Evolutionary conservation across 352 stramenopile genomes (phyloP).

Genomic region (Globisporangium parvum): DNA sequence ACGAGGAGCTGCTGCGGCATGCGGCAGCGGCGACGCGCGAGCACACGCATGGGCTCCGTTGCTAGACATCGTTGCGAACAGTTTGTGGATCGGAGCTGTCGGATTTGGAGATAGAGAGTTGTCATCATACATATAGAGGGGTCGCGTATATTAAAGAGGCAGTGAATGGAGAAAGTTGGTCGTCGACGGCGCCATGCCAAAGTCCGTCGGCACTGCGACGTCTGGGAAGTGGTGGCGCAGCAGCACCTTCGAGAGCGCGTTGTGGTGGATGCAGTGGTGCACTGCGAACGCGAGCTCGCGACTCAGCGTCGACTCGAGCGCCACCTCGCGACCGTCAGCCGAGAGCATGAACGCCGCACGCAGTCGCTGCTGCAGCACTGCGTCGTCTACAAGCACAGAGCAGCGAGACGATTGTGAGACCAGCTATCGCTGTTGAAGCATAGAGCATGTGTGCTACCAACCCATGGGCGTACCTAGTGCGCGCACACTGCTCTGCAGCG

Average conservation of each 20-base stretch:
- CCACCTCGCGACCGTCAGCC: slow-evolving; percentile 56
- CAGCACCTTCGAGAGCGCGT: slow-evolving; percentile 72
- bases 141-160: too few species aligned
- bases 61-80: too few species aligned
- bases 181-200: slow-evolving; percentile 77
- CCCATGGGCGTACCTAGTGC: slow-evolving; percentile 17
- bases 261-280: slow-evolving; percentile 86
- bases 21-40: too few species aligned
- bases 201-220: slow-evolving; percentile 32
- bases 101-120: too few species aligned
- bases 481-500: slow-evolving; percentile 29
- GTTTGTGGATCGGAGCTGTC: too few species aligned
- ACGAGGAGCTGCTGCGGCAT: not conserved
- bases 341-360: slow-evolving; percentile 76
- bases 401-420: not conserved
- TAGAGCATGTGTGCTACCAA: not conserved
- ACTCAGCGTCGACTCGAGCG: slow-evolving; percentile 63
- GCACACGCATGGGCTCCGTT: too few species aligned
- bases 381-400: slow-evolving; percentile 9
- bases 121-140: too few species aligned
- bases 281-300: slow-evolving; percentile 80
- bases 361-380: slow-evolving; percentile 21
- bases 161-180: slow-evolving; percentile 54
- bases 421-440: not conserved
- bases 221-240: slow-evolving; percentile 61